A percentile compares a stretch with the other conserved stretches of the same genome.
Conservation (phyloP, 192 early-diverging fungal species). For the Podila epicladia region DNA sequence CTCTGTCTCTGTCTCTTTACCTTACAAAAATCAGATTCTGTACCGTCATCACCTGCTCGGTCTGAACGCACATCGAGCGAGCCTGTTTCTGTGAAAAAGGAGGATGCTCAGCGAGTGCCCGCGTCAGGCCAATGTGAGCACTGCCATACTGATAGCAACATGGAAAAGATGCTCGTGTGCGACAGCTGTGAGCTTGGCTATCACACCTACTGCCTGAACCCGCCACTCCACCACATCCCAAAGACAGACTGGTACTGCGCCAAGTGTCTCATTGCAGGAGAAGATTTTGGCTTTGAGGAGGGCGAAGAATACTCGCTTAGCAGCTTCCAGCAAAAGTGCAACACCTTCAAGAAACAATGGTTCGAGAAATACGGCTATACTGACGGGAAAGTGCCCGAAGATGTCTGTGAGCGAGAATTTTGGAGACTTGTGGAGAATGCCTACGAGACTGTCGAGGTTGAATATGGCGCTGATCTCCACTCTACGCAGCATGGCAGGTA, state of each 20-base stretch:
- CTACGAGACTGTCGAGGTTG: slow-evolving; percentile 90
- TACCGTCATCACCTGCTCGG: slow-evolving; percentile 38
- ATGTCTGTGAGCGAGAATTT: slow-evolving; percentile 90
- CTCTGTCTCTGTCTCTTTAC: not conserved
- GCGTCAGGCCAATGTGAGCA: slow-evolving; percentile 55
- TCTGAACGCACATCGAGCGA: slow-evolving; percentile 29
- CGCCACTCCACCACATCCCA: slow-evolving; percentile 60
- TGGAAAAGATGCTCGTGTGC: slow-evolving; percentile 77
- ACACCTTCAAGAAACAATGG: slow-evolving; percentile 84
- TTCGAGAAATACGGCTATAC: slow-evolving; percentile 65
- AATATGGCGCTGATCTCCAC: slow-evolving; percentile 97
- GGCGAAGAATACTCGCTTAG: slow-evolving; percentile 80
- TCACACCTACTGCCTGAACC: slow-evolving; percentile 77
- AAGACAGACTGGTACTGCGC: slow-evolving; percentile 89
- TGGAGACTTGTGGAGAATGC: slow-evolving; percentile 91
- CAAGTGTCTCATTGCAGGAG: slow-evolving; percentile 77
- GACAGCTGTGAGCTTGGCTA: slow-evolving; percentile 81
- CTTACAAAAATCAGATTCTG: slow-evolving; percentile 10
- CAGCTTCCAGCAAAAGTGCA: slow-evolving; percentile 81
- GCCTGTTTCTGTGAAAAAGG: slow-evolving; percentile 10
- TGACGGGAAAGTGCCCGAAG: slow-evolving; percentile 60
- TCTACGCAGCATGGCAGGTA: slow-evolving; percentile 90
- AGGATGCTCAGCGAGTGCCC: not conserved
- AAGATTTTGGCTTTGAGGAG: slow-evolving; percentile 96
- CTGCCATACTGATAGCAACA: slow-evolving; percentile 54